Percentiles rank a stretch among this genome's conserved stretches.
Evolutionary conservation across 2,329 filamentous ascomycete species (phyloP).

Genomic region (Epichloe sibirici): DNA sequence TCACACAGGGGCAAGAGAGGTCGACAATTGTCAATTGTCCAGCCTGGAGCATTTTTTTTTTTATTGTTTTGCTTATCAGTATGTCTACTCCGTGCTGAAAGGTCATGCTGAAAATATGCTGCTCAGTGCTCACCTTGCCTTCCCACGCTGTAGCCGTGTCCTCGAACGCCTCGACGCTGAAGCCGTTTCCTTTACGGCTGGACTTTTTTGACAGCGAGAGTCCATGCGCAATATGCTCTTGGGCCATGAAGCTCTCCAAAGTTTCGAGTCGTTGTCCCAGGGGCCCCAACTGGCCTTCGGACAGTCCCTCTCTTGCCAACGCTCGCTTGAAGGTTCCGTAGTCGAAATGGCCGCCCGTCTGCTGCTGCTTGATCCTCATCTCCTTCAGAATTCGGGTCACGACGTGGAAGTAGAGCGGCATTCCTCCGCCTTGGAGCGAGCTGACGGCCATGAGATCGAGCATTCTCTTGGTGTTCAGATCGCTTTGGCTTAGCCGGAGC

Average conservation of each 20-base stretch:
- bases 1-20: slow-evolving; percentile 60
- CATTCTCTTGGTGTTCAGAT: slow-evolving; percentile 47
- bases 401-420: slow-evolving; percentile 47
- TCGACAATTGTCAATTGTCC: slow-evolving; percentile 41
- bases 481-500: slow-evolving; percentile 35
- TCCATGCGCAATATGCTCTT: slow-evolving; percentile 9
- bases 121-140: slow-evolving; percentile 8
- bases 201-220: background rate
- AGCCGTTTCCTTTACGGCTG: too few species aligned
- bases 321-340: slow-evolving; percentile 35
- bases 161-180: background rate
- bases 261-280: slow-evolving; percentile 30
- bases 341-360: slow-evolving; percentile 25
- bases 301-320: slow-evolving; percentile 24
- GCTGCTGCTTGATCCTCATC: slow-evolving; percentile 36
- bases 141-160: slow-evolving; percentile 10
- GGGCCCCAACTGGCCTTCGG: slow-evolving; percentile 36
- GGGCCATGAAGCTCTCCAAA: slow-evolving; percentile 43
- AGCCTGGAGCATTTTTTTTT: slow-evolving; percentile 6
- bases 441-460: slow-evolving; percentile 46
- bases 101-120: background rate
- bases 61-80: background rate
- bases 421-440: slow-evolving; percentile 18
- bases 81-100: background rate
- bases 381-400: slow-evolving; percentile 43